A percentile compares a stretch with the other conserved stretches of the same genome.
These are phyloP conservation scores for Daldinia bambusicola DNA, from an alignment of 495 filamentous ascomycete species.

Conservation along the genomic window DNA sequence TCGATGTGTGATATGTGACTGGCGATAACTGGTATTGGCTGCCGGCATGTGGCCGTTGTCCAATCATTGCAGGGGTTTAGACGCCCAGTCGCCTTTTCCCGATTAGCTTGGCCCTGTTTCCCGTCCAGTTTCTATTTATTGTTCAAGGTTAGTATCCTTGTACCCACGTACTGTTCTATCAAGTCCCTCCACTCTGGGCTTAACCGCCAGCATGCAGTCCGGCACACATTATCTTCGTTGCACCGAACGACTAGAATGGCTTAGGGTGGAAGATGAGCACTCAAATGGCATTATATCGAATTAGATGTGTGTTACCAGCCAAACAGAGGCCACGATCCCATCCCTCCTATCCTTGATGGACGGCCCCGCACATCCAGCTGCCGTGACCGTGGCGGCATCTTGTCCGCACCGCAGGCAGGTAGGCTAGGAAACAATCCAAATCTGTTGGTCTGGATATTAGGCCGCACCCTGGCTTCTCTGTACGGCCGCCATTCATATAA, in stretches of 20 bases:
- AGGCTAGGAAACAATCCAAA: conserved; percentile 24
- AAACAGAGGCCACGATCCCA: conserved; percentile 37
- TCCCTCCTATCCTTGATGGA: conserved; percentile 26
- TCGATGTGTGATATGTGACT: conserved; percentile 46
- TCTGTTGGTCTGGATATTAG: conserved; percentile 35
- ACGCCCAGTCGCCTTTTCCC: conserved; percentile 54
- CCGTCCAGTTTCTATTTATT: conserved; percentile 42
- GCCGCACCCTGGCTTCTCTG: conserved; percentile 35
- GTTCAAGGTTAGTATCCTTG: conserved; percentile 22
- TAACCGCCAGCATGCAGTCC: conserved; percentile 59
- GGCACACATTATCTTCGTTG: conserved; percentile 38
- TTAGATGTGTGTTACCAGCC: conserved; percentile 36
- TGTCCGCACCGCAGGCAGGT: conserved; percentile 29
- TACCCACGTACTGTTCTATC: conserved; percentile 26
- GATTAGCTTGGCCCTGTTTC: conserved; percentile 42
- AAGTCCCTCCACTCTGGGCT: conserved; percentile 35
- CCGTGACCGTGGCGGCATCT: conserved; percentile 23
- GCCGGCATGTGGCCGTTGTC: conserved; percentile 47
- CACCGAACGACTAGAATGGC: conserved; percentile 37
- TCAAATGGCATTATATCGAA: conserved; percentile 40
- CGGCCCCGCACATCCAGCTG: conserved; percentile 40
- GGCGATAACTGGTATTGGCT: conserved; percentile 43
- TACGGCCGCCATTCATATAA: conserved; percentile 57
- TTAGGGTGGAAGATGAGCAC: conserved; percentile 27
- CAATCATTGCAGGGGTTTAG: conserved; percentile 54